phyloP scores from a whole-genome alignment of 1,139 yeast genomes.

The Debaryomyces psychrophilus region DNA sequence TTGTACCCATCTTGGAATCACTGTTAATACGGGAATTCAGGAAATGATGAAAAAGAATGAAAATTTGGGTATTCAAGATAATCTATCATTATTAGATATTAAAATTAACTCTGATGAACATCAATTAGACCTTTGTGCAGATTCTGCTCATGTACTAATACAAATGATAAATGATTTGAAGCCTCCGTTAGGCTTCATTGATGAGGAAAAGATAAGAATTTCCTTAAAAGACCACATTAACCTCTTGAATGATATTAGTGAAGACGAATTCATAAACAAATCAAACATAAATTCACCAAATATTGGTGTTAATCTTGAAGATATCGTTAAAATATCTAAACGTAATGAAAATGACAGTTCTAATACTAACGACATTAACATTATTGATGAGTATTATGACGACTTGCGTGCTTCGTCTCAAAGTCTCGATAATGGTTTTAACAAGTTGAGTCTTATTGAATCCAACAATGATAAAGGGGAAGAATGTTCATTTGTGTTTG shows the following conservation, averaged over 20 bases:
- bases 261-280: constrained; percentile 26
- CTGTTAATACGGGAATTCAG: constrained; percentile 33
- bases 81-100: constrained; percentile 40
- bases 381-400: constrained; percentile 30
- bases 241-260: constrained; percentile 53
- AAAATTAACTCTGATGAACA: constrained; percentile 53
- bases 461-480: background rate
- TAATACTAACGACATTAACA: constrained; percentile 12
- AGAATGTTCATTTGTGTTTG: constrained; percentile 21
- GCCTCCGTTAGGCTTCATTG: constrained; percentile 61
- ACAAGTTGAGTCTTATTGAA: constrained; percentile 5
- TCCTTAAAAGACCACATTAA: constrained; percentile 40
- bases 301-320: background rate
- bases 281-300: background rate
- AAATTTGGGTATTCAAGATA: constrained; percentile 24
- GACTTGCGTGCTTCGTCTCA: constrained; percentile 9
- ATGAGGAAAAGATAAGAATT: constrained; percentile 57
- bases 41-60: constrained; percentile 24
- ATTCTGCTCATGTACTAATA: constrained; percentile 71
- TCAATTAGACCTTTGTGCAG: constrained; percentile 74
- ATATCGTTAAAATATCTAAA: background rate
- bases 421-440: constrained; percentile 2
- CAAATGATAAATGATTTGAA: constrained; percentile 75
- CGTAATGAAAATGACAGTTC: background rate
- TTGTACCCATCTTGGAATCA: constrained; percentile 45